phyloP scores from a whole-genome alignment of 208 protist genomes.

The Leptomonas pyrrhocoris region DNA sequence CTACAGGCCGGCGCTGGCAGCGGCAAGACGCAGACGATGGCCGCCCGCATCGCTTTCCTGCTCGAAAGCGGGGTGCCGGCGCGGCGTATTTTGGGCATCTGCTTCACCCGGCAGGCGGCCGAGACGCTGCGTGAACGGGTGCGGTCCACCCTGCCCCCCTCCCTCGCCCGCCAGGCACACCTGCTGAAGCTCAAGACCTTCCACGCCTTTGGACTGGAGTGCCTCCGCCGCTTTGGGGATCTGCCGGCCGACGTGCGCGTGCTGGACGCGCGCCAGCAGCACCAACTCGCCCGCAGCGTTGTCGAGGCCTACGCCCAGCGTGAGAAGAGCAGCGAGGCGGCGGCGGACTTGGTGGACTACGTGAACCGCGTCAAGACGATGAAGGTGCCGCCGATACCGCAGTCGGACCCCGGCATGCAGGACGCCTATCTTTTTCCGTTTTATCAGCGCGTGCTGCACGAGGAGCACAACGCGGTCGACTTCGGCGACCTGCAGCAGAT shows the following conservation, averaged over 20 bases:
- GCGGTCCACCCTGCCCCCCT: constrained; percentile 36
- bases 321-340: constrained; percentile 59
- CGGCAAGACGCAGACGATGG: constrained; percentile 91
- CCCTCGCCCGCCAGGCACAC: constrained; percentile 22
- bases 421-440: constrained; percentile 68
- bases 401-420: constrained; percentile 63
- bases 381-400: constrained; percentile 40
- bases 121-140: constrained; percentile 79
- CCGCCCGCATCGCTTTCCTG: constrained; percentile 68
- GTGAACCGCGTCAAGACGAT: constrained; percentile 74
- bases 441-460: constrained; percentile 75
- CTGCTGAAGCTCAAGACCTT: constrained; percentile 83
- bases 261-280: constrained; percentile 63
- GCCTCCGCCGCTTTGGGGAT: constrained; percentile 67
- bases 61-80: constrained; percentile 61
- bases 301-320: constrained; percentile 59
- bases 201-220: constrained; percentile 84
- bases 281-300: constrained; percentile 51
- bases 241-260: constrained; percentile 57
- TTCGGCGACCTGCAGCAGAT: constrained; percentile 86
- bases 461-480: constrained; percentile 72
- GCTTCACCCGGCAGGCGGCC: constrained; percentile 85
- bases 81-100: constrained; percentile 73
- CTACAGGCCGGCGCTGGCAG: constrained; percentile 86
- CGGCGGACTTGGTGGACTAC: constrained; percentile 62